Percentiles rank a stretch among this genome's conserved stretches.
These are phyloP conservation scores for Cryptococcus hybrid DNA, from an alignment of 1,284 basidiomycete genomes.

Conservation along the genomic window DNA sequence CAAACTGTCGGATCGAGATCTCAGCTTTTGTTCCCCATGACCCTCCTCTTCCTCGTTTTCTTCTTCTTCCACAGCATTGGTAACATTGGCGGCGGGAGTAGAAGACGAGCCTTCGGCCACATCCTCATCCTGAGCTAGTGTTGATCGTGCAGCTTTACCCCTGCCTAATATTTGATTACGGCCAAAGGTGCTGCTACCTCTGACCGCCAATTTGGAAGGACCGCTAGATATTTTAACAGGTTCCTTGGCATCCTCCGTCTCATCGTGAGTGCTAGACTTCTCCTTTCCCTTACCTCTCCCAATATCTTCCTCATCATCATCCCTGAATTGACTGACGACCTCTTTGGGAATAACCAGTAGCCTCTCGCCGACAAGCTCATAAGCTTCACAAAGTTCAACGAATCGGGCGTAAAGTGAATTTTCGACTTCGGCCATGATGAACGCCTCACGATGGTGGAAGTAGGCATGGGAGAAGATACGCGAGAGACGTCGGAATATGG, in stretches of 20 bases:
- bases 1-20: neutral
- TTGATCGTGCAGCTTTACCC: neutral
- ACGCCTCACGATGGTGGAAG: constrained; percentile 87
- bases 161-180: neutral
- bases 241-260: no score
- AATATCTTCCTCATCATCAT: constrained; percentile 16
- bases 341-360: constrained; percentile 73
- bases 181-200: neutral
- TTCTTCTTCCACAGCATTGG: neutral
- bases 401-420: constrained; percentile 90
- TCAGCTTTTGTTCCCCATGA: no score
- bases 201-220: neutral
- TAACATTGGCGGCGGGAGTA: neutral
- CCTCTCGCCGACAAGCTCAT: constrained; percentile 70
- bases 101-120: neutral
- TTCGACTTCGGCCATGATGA: constrained; percentile 58
- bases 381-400: constrained; percentile 73
- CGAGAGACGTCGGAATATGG: constrained; percentile 65
- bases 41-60: neutral
- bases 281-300: constrained; percentile 7
- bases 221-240: no score
- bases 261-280: neutral
- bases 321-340: constrained; percentile 2
- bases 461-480: constrained; percentile 96
- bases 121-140: no score